A percentile compares a stretch with the other conserved stretches of the same genome.
These are phyloP conservation scores for Aspergillus novofumigatus DNA, from an alignment of 2,329 filamentous ascomycete species.

Conservation along the genomic window DNA sequence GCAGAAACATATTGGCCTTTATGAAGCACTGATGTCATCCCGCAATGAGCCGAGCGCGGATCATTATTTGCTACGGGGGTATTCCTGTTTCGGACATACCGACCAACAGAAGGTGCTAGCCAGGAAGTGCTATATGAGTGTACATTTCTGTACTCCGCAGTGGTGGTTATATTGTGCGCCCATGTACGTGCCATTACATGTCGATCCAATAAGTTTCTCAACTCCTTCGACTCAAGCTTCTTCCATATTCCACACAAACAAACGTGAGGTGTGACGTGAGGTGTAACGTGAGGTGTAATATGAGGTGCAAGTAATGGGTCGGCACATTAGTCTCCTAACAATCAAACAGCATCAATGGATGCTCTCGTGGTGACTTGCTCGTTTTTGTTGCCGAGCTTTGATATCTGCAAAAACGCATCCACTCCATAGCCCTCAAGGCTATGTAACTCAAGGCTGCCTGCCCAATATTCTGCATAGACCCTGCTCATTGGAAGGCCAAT, in stretches of 20 bases:
- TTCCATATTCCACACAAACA: background rate
- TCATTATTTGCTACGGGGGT: background rate
- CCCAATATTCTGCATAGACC: constrained; percentile 98
- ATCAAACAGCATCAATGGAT: constrained; percentile 69
- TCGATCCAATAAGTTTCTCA: too few species aligned
- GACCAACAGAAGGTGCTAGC: background rate
- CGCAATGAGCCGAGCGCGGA: background rate
- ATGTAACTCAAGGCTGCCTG: constrained; percentile 83
- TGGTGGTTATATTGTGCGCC: background rate
- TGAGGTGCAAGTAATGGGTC: background rate
- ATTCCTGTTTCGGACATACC: background rate
- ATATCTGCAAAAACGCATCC: constrained; percentile 93
- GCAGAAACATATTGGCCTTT: background rate
- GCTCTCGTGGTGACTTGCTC: constrained; percentile 81
- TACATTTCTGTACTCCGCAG: background rate
- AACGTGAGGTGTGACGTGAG: too few species aligned
- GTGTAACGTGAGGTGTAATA: too few species aligned
- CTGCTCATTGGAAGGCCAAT: constrained; percentile 92
- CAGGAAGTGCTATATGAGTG: background rate
- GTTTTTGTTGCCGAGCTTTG: constrained; percentile 95
- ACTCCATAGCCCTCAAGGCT: constrained; percentile 94
- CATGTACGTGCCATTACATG: background rate
- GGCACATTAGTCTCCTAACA: background rate
- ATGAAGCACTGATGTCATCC: constrained; percentile 16
- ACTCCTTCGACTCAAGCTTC: background rate